A percentile compares a stretch with the other conserved stretches of the same genome.
Conservation (phyloP, 225 moss, liverwort and hornwort genomes). For the Anthoceros angustus region DNA sequence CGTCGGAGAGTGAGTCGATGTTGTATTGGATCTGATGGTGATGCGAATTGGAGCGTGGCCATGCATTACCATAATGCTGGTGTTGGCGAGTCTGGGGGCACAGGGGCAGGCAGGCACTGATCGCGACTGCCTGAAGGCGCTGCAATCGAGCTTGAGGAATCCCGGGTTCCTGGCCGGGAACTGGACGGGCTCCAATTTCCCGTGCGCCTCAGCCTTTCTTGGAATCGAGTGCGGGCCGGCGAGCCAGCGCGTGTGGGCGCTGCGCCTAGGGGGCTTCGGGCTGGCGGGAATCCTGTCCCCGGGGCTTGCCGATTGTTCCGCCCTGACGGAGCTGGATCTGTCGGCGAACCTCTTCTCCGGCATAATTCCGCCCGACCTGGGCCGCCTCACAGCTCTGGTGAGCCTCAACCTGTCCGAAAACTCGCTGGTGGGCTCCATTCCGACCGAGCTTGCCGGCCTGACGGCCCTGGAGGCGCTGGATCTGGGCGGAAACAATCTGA, state of each 20-base stretch:
- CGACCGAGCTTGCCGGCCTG: not conserved
- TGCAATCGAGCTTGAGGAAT: not conserved
- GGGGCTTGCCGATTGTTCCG: conserved; percentile 7
- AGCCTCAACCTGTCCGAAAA: not conserved
- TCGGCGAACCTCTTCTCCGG: conserved; percentile 10
- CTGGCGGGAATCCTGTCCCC: not conserved
- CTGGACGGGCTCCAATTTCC: not conserved
- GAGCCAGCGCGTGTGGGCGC: not conserved
- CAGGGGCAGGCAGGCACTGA: not conserved
- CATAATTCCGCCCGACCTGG: conserved; percentile 10
- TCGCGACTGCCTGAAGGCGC: not conserved
- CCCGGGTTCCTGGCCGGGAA: not conserved
- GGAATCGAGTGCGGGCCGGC: not conserved
- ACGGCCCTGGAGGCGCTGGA: conserved; percentile 1
- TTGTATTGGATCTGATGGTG: no score
- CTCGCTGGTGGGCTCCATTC: conserved; percentile 7
- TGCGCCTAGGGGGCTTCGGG: not conserved
- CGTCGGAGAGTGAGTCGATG: no score
- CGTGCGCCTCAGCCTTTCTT: not conserved
- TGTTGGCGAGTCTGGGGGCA: not conserved
- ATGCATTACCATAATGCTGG: not conserved
- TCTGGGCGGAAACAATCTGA: conserved; percentile 6
- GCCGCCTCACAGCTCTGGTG: conserved; percentile 4
- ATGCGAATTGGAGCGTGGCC: not conserved
- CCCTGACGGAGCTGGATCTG: conserved; percentile 1